These are phyloP conservation scores for Penicillium polonicum DNA, from an alignment of 2,329 filamentous ascomycete species.

Conservation along the genomic window DNA sequence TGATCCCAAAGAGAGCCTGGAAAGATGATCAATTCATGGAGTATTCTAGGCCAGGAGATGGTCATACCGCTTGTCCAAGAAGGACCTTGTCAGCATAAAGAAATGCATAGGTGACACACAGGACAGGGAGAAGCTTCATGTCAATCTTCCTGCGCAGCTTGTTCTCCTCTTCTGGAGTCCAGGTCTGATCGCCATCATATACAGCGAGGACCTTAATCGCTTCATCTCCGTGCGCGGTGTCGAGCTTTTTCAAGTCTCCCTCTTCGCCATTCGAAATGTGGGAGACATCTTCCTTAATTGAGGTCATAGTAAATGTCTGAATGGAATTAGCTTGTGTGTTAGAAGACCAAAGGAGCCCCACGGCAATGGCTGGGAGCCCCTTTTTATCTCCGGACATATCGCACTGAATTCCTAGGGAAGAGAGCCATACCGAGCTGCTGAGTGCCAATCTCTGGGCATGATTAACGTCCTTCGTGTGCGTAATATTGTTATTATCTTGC, in stretches of 20 bases:
- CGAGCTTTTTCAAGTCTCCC: neutral
- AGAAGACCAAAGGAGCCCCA: neutral
- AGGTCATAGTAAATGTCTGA: neutral
- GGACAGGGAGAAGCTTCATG: constrained; percentile 33
- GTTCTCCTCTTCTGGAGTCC: neutral
- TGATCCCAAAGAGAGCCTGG: neutral
- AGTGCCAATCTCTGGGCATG: neutral
- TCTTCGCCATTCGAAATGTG: neutral
- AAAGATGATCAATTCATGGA: neutral
- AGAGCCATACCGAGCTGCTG: neutral
- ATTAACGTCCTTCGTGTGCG: neutral
- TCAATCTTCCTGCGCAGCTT: neutral
- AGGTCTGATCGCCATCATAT: neutral
- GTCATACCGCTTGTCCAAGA: constrained; percentile 51
- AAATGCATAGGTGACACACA: constrained; percentile 48
- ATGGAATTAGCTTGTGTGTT: neutral
- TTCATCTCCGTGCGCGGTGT: neutral
- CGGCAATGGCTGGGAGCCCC: neutral
- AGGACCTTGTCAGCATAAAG: constrained; percentile 56
- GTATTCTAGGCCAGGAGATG: constrained; percentile 39
- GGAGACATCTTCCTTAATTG: neutral
- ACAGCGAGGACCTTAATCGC: neutral
- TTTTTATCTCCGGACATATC: neutral
- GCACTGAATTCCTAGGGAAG: neutral
- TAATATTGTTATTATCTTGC: neutral